Evolutionary conservation across 139 green algal species (phyloP).

Genomic region (Coccomyxa sp.): DNA sequence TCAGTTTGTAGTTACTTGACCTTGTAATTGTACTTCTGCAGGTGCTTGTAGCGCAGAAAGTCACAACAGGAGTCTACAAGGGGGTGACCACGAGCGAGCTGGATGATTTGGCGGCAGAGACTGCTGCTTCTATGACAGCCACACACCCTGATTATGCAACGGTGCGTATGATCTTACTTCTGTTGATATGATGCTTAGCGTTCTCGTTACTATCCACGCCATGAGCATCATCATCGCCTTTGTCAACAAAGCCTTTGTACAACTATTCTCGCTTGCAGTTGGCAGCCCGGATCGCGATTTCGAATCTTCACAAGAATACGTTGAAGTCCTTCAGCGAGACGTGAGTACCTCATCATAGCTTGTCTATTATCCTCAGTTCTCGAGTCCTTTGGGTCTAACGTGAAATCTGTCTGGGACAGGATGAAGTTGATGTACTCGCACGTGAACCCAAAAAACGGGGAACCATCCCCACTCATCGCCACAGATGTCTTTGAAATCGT

Average conservation of each 20-base stretch:
- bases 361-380: not conserved
- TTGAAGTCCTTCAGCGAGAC: conserved; percentile 95
- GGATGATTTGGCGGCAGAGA: conserved; percentile 97
- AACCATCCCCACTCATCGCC: conserved; percentile 77
- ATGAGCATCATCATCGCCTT: not conserved
- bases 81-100: conserved; percentile 96
- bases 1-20: not conserved
- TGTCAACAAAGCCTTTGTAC: not conserved
- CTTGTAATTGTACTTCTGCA: conserved; percentile 27
- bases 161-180: conserved; percentile 37
- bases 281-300: conserved; percentile 95
- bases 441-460: conserved; percentile 85
- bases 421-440: conserved; percentile 90
- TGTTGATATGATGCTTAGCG: too few species aligned
- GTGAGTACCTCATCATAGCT: conserved; percentile 35
- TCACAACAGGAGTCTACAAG: conserved; percentile 91
- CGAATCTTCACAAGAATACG: conserved; percentile 99
- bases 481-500: conserved; percentile 92
- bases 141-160: conserved; percentile 97
- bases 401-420: conserved; percentile 36
- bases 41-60: conserved; percentile 96
- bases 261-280: conserved; percentile 63
- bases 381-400: not conserved
- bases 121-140: conserved; percentile 94
- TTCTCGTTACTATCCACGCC: too few species aligned